Base-by-base conservation (phyloP, 306 rosid species). In the Abrus precatorius region DNA sequence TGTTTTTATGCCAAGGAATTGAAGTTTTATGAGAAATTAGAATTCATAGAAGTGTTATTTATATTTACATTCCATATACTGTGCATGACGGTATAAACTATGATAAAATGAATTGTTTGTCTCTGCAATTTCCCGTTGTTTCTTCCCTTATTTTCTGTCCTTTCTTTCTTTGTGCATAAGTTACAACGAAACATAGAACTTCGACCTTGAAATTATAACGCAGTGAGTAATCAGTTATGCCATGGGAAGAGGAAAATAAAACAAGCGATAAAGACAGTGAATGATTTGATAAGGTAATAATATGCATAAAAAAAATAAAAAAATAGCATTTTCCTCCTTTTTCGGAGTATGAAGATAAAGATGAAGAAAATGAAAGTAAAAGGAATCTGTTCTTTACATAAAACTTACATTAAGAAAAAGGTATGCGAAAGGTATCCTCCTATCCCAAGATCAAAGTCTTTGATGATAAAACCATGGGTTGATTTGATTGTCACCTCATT, bases 171-270 rank as follows among this genome's bases (percentile, higher is more conserved):
- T 59, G 44, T 38, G 28, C n/a, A 40, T 64, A 32, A 75, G 14
- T 34, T 48, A 34, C 53, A 48, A 48, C 0, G 60, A 76, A 62
- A 76, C 72, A 47, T 14, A 62, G 28, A 33, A 62, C 60, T 33
- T 70, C 33, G 75, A 50, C 62, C 47, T 70, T 14, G 47, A 50
- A 50, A 11, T 72, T 72, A 14, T 5, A 50, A 54, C 36, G 36
- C 77, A 33, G 52, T 54, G 11, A 38, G 47, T 20, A 49, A 10
- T 61, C 45, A 6, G 45, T 49, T 49, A 27, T 36, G 52, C 52
- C 11, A 72, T 20, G 27, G 11, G 5, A 41, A 32, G 6, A 34
- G 45, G 66, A 60, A 4, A 10, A 60, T 60, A n/a, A 60, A 33
- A 60, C 67, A 60, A 60, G 40, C 14, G 36, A 59, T 10, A 6